These are phyloP conservation scores for Pharus latifolius DNA, from an alignment of 176 grass and related monocot species.

Conservation along the genomic window DNA sequence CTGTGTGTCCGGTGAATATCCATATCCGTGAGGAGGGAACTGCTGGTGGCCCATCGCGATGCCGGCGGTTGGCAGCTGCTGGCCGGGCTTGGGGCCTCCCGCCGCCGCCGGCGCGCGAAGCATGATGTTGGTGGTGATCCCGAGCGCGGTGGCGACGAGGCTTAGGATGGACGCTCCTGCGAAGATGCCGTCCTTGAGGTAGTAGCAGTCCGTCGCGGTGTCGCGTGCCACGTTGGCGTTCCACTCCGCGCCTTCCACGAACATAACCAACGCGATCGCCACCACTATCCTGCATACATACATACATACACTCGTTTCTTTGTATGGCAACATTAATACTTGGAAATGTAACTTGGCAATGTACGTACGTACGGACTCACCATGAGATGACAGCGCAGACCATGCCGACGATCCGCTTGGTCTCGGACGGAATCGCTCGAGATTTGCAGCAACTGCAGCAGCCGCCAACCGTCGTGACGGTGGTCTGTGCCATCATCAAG, in stretches of 20 bases:
- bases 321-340: too few relatives aligned
- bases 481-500: slow-evolving; percentile 10
- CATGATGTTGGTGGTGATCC: neutral
- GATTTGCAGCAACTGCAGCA: slow-evolving; percentile 34
- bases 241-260: neutral
- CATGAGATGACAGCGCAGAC: slow-evolving; percentile 10
- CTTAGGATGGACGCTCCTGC: neutral
- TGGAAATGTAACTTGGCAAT: too few relatives aligned
- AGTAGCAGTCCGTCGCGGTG: neutral
- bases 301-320: too few relatives aligned
- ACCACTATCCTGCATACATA: neutral
- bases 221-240: neutral
- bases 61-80: neutral
- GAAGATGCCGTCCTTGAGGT: neutral
- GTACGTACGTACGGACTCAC: too few relatives aligned
- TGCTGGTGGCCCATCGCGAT: too few relatives aligned
- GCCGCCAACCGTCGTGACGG: neutral
- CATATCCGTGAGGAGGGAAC: too few relatives aligned
- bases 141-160: neutral
- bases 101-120: neutral
- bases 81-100: neutral
- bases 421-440: neutral
- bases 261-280: neutral
- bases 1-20: neutral
- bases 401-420: neutral